Evolutionary conservation across 1,284 basidiomycete species (phyloP).

Genomic region (Sanghuangporus baumii): DNA sequence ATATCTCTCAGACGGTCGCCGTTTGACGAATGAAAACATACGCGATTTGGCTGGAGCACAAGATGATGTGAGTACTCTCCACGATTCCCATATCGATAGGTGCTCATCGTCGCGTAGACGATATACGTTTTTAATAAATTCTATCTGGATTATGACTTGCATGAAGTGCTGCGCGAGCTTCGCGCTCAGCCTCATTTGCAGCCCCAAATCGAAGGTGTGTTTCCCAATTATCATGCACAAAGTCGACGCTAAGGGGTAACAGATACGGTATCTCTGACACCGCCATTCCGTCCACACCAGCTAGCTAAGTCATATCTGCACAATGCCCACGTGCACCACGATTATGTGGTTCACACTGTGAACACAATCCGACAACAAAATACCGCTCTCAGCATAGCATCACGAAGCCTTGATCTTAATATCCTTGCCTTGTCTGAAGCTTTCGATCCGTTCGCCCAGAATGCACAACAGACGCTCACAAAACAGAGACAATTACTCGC

Average conservation of each 20-base stretch:
- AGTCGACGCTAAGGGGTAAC: neutral
- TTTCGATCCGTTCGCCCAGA: conserved; percentile 55
- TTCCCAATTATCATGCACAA: neutral
- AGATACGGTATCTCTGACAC: conserved; percentile 64
- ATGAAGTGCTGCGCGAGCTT: conserved; percentile 54
- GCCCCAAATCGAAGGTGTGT: conserved; percentile 59
- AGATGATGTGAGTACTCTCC: conserved; percentile 50
- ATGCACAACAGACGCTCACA: conserved; percentile 54
- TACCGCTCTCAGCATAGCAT: conserved; percentile 62
- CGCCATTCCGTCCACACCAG: conserved; percentile 62
- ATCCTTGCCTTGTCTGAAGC: conserved; percentile 63
- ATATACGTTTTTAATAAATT: conserved; percentile 78
- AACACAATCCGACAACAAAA: conserved; percentile 55
- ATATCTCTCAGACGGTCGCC: conserved; percentile 69
- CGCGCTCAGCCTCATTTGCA: conserved; percentile 56
- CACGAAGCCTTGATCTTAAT: conserved; percentile 61
- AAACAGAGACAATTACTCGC: conserved; percentile 55
- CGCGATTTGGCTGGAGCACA: conserved; percentile 65
- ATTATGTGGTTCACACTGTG: conserved; percentile 46
- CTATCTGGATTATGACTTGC: conserved; percentile 62
- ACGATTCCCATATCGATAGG: conserved; percentile 4
- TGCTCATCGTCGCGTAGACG: conserved; percentile 34
- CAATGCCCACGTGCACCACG: conserved; percentile 56
- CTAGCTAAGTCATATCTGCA: conserved; percentile 59
- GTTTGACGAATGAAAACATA: conserved; percentile 61